These are phyloP conservation scores for Epicoccum nigrum DNA, from an alignment of 2,329 filamentous ascomycete species.

Conservation along the genomic window DNA sequence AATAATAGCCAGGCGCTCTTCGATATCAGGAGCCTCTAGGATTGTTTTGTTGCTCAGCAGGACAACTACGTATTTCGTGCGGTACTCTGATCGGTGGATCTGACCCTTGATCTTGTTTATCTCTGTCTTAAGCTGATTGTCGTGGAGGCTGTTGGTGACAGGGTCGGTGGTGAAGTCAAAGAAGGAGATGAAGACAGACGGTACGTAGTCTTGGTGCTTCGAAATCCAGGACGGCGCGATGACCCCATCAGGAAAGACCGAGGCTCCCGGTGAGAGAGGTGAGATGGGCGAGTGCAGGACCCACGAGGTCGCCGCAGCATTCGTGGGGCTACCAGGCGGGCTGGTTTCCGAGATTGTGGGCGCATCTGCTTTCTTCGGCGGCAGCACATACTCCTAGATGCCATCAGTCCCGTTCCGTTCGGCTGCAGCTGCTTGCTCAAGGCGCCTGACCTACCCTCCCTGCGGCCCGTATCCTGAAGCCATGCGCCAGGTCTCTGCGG, in stretches of 20 bases:
- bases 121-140: conserved; percentile 86
- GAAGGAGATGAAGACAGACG: conserved; percentile 80
- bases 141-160: conserved; percentile 76
- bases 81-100: conserved; percentile 74
- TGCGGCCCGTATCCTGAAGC: conserved; percentile 74
- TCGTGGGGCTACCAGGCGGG: conserved; percentile 60
- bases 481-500: conserved; percentile 53
- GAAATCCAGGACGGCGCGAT: conserved; percentile 81
- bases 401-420: conserved; percentile 26
- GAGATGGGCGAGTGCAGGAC: conserved; percentile 91
- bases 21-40: conserved; percentile 64
- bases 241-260: conserved; percentile 87
- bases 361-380: conserved; percentile 67
- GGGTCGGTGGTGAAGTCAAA: conserved; percentile 77
- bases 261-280: conserved; percentile 81
- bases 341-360: conserved; percentile 59
- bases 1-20: conserved; percentile 80
- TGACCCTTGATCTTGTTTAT: conserved; percentile 77
- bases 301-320: conserved; percentile 52
- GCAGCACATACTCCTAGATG: conserved; percentile 60
- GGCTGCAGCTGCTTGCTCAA: conserved; percentile 21
- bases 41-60: conserved; percentile 74
- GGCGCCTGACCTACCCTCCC: conserved; percentile 74
- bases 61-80: conserved; percentile 76
- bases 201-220: conserved; percentile 86